A percentile compares a stretch with the other conserved stretches of the same genome.
phyloP scores from a whole-genome alignment of 768 basidiomycete species.

The Inosperma sp. region DNA sequence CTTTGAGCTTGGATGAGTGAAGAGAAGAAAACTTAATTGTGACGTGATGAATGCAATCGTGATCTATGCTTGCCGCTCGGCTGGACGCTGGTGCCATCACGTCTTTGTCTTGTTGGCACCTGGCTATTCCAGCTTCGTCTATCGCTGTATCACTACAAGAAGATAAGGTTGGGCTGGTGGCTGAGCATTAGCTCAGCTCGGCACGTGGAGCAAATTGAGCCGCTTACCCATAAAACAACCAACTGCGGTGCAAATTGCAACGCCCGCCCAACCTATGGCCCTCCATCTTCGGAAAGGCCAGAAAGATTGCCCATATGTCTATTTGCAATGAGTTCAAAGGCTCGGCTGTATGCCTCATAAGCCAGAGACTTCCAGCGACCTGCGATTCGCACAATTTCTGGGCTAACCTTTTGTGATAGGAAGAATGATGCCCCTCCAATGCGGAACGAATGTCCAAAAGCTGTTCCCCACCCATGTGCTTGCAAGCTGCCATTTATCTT shows the following conservation, averaged over 20 bases:
- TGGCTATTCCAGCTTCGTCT: no score
- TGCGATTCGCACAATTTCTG: conserved; percentile 32
- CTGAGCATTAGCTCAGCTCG: no score
- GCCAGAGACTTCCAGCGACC: conserved; percentile 39
- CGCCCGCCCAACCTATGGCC: not conserved
- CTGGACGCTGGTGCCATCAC: no score
- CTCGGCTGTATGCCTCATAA: conserved; percentile 35
- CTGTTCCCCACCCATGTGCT: conserved; percentile 25
- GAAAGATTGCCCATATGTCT: conserved; percentile 12
- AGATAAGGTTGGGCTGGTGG: no score
- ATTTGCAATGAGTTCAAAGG: conserved; percentile 32
- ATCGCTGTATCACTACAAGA: no score
- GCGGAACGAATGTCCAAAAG: conserved; percentile 40
- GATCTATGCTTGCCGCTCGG: no score
- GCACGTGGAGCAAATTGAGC: no score
- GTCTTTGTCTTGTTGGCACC: no score
- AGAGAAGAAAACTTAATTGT: no score
- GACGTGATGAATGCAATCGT: no score
- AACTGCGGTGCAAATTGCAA: not conserved
- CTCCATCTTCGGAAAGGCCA: not conserved
- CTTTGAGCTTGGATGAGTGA: no score
- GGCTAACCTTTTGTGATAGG: conserved; percentile 26
- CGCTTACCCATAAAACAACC: conserved; percentile 9
- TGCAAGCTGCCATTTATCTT: conserved; percentile 29
- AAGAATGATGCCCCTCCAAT: conserved; percentile 39